Evolutionary conservation across 176 grass and related monocot species (phyloP).

Genomic region (Tuctoria greenei): DNA sequence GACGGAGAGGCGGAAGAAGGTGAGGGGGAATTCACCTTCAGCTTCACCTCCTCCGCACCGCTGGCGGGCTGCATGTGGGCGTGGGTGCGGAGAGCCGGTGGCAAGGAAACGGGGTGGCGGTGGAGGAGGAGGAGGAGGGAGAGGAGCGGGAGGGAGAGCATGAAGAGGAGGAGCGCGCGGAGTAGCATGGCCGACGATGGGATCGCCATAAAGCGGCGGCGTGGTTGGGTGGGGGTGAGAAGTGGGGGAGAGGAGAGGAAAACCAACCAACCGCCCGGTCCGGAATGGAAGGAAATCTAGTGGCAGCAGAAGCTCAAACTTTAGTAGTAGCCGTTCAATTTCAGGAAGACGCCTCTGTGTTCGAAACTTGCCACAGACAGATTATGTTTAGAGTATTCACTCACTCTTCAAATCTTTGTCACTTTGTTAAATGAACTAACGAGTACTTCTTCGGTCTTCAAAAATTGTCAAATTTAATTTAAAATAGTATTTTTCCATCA

Average conservation of each 20-base stretch:
- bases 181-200: conserved; percentile 16
- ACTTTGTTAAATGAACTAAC: too few relatives aligned
- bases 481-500: too few relatives aligned
- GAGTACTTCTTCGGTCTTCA: too few relatives aligned
- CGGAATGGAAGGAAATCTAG: neutral
- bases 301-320: neutral
- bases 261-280: neutral
- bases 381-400: neutral
- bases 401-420: neutral
- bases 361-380: neutral
- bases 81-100: conserved; percentile 3
- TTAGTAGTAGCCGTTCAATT: neutral
- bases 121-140: conserved; percentile 37
- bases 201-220: conserved; percentile 39
- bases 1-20: neutral
- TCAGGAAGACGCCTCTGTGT: neutral
- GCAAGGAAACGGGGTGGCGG: neutral
- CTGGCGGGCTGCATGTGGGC: neutral
- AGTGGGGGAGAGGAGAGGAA: neutral
- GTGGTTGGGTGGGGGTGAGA: neutral
- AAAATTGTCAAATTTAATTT: neutral
- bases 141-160: neutral
- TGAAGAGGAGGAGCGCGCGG: conserved; percentile 17
- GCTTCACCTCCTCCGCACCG: neutral
- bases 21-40: neutral